These are phyloP conservation scores for Hypoxylon rickii DNA, from an alignment of 495 filamentous ascomycete species.

Conservation along the genomic window DNA sequence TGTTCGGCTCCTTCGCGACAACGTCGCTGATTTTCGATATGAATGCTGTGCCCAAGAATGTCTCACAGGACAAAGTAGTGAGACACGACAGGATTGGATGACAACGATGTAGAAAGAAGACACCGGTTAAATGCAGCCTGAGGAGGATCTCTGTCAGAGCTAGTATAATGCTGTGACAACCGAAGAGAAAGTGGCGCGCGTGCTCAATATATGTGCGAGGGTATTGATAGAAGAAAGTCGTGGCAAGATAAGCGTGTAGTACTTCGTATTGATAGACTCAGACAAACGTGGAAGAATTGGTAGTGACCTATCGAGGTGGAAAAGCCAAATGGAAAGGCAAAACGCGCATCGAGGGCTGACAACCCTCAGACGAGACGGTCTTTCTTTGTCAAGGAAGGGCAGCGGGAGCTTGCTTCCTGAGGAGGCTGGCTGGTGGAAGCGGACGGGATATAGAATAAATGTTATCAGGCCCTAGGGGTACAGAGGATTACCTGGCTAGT, in stretches of 20 bases:
- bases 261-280: constrained; percentile 32
- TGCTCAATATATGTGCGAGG: constrained; percentile 34
- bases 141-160: constrained; percentile 23
- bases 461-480: constrained; percentile 17
- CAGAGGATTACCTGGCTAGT: constrained; percentile 23
- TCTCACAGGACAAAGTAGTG: constrained; percentile 21
- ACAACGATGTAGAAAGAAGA: constrained; percentile 20
- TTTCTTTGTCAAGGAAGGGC: constrained; percentile 36
- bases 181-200: constrained; percentile 20
- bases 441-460: constrained; percentile 28
- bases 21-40: constrained; percentile 29
- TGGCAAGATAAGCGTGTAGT: constrained; percentile 27
- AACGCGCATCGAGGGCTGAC: constrained; percentile 34
- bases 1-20: constrained; percentile 12
- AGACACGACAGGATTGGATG: constrained; percentile 15
- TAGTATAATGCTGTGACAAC: constrained; percentile 34
- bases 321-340: constrained; percentile 23
- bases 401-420: constrained; percentile 35
- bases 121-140: constrained; percentile 25
- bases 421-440: constrained; percentile 24
- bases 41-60: constrained; percentile 17
- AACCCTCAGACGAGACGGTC: constrained; percentile 33
- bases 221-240: constrained; percentile 23
- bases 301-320: constrained; percentile 25
- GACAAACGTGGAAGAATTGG: constrained; percentile 17